phyloP scores from a whole-genome alignment of 768 basidiomycete genomes.

The Ramaria rubella region DNA sequence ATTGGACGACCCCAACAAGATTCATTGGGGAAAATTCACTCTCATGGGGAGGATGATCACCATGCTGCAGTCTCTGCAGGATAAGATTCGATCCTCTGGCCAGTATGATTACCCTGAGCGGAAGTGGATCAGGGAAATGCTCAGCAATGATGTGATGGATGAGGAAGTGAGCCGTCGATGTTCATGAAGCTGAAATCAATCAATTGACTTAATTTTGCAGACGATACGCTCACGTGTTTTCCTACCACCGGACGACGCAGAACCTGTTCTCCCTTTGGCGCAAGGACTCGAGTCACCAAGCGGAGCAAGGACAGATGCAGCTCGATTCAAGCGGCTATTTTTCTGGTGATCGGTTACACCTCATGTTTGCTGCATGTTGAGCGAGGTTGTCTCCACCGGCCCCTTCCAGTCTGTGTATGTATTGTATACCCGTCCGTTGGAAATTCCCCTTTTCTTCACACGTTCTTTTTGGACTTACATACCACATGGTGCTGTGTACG shows the following conservation, averaged over 20 bases:
- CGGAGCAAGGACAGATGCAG: background rate
- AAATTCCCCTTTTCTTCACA: background rate
- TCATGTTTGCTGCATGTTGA: constrained; percentile 4
- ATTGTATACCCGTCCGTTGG: constrained; percentile 5
- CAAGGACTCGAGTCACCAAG: constrained; percentile 4
- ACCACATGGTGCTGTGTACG: background rate
- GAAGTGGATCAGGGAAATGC: constrained; percentile 43
- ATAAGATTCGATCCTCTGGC: constrained; percentile 50
- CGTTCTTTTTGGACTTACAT: background rate
- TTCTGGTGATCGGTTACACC: constrained; percentile 5
- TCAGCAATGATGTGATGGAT: constrained; percentile 55
- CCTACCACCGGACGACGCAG: constrained; percentile 5
- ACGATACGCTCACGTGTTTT: constrained; percentile 5
- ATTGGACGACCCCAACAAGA: constrained; percentile 55
- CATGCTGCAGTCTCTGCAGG: constrained; percentile 71
- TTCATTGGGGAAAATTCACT: constrained; percentile 96
- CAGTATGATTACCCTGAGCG: constrained; percentile 63
- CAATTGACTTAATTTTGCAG: background rate
- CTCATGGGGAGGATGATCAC: constrained; percentile 85
- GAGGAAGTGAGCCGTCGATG: constrained; percentile 45
- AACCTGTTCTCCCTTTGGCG: background rate
- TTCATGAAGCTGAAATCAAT: background rate
- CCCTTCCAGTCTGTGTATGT: background rate
- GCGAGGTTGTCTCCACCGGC: background rate
- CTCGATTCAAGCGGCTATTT: constrained; percentile 3